A percentile compares a stretch with the other conserved stretches of the same genome.
These are phyloP conservation scores for Avena atlantica DNA, from an alignment of 176 grass and related monocot species.

Conservation along the genomic window DNA sequence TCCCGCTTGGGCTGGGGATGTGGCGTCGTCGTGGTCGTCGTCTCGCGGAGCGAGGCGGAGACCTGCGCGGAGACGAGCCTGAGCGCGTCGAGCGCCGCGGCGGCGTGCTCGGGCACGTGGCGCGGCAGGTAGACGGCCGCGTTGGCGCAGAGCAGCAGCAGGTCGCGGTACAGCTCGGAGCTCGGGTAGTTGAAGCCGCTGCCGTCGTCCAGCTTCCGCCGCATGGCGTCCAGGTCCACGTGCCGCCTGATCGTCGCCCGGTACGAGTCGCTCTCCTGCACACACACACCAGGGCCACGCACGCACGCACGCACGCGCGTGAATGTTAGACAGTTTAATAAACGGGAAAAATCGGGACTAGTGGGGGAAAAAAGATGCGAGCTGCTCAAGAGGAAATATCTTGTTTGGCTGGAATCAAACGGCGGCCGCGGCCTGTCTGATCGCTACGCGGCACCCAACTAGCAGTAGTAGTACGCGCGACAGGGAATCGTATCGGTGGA, in stretches of 20 bases:
- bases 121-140: slow-evolving; percentile 70
- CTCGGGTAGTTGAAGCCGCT: background rate
- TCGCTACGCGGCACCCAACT: slow-evolving; percentile 42
- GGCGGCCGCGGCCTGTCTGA: slow-evolving; percentile 7
- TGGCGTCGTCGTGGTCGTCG: background rate
- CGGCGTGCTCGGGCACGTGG: slow-evolving; percentile 46
- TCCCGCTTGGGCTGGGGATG: slow-evolving; percentile 28
- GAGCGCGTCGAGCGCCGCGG: slow-evolving; percentile 62
- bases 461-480: background rate
- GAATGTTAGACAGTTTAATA: background rate
- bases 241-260: slow-evolving; percentile 67
- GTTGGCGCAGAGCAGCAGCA: slow-evolving; percentile 83
- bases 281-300: background rate
- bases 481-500: background rate
- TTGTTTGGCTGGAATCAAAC: background rate
- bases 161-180: slow-evolving; percentile 78
- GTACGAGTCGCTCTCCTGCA: slow-evolving; percentile 67
- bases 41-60: slow-evolving; percentile 24
- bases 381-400: background rate
- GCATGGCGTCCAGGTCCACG: slow-evolving; percentile 75
- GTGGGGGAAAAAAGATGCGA: background rate
- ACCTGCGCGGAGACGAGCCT: slow-evolving; percentile 56
- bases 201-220: slow-evolving; percentile 49
- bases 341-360: background rate
- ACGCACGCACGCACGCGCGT: background rate